Conservation (phyloP, 352 stramenopile genomes). For the Phytophthora meadii region DNA sequence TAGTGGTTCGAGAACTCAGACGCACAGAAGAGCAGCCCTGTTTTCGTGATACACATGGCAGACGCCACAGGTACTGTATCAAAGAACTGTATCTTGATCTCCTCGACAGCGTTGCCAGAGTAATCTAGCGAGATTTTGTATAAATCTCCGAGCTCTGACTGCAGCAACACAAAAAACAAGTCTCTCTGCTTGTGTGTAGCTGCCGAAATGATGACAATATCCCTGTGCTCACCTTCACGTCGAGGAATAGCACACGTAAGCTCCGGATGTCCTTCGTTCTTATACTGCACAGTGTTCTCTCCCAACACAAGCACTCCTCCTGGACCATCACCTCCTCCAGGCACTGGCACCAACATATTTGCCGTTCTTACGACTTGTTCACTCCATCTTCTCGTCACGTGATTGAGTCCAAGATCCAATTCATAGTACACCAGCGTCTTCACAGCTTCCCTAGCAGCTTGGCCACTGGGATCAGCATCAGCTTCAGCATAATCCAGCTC, state of each 20-base stretch:
- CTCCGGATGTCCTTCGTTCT: constrained; percentile 93
- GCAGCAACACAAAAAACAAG: constrained; percentile 98
- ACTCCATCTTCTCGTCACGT: constrained; percentile 97
- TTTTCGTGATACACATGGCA: constrained; percentile 97
- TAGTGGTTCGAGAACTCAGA: constrained; percentile 98
- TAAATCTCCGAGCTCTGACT: constrained; percentile 98
- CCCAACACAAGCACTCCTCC: constrained; percentile 96
- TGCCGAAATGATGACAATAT: constrained; percentile 93
- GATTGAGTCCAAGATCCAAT: constrained; percentile 99
- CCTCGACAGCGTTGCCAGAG: constrained; percentile 77
- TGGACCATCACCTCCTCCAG: constrained; percentile 81
- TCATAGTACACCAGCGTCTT: constrained; percentile 99
- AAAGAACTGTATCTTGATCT: constrained; percentile 94
- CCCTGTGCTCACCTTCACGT: constrained; percentile 79
- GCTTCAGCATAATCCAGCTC: constrained; percentile 95
- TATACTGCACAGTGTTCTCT: constrained; percentile 98
- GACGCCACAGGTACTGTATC: constrained; percentile 96
- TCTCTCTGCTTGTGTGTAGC: constrained; percentile 94
- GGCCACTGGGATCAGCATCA: constrained; percentile 84
- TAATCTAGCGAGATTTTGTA: constrained; percentile 98
- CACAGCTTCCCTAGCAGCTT: constrained; percentile 66
- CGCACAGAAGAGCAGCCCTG: constrained; percentile 96
- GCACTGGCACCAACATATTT: constrained; percentile 94
- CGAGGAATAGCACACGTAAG: constrained; percentile 77
- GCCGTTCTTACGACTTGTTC: constrained; percentile 88